A percentile compares a stretch with the other conserved stretches of the same genome.
These are phyloP conservation scores for Diaporthe longicolla DNA, from an alignment of 2,329 filamentous ascomycete genomes.

Conservation along the genomic window DNA sequence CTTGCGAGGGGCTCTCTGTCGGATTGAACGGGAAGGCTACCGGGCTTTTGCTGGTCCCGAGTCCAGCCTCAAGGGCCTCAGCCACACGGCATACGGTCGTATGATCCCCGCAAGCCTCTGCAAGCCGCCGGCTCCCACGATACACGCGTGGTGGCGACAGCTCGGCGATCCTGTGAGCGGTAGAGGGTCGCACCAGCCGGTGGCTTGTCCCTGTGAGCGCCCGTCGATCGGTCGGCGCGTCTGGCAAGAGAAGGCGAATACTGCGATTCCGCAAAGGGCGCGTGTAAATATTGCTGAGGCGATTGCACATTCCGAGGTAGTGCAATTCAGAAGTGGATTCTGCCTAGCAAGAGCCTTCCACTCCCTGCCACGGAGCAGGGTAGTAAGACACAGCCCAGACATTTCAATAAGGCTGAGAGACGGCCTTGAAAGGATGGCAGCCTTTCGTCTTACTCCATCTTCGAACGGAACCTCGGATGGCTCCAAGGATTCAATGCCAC, in stretches of 20 bases:
- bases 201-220: slow-evolving; percentile 33
- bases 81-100: slow-evolving; percentile 26
- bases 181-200: slow-evolving; percentile 17
- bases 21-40: not conserved
- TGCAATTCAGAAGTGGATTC: not conserved
- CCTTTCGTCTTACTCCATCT: not conserved
- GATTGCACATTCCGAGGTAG: not conserved
- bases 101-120: slow-evolving; percentile 30
- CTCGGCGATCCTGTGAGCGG: slow-evolving; percentile 28
- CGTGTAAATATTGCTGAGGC: not conserved
- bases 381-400: not conserved
- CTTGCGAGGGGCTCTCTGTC: not conserved
- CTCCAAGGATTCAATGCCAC: not conserved
- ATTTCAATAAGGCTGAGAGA: not conserved
- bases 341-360: not conserved
- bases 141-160: slow-evolving; percentile 13
- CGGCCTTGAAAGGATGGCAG: not conserved
- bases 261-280: not conserved
- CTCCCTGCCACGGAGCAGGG: too few relatives aligned
- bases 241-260: slow-evolving; percentile 25
- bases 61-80: slow-evolving; percentile 1
- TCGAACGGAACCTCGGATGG: slow-evolving; percentile 9
- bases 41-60: slow-evolving; percentile 1
- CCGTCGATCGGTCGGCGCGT: slow-evolving; percentile 28
- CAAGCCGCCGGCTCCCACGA: not conserved